These are phyloP conservation scores for Trypanosoma congolense DNA, from an alignment of 208 protist species.

Conservation along the genomic window DNA sequence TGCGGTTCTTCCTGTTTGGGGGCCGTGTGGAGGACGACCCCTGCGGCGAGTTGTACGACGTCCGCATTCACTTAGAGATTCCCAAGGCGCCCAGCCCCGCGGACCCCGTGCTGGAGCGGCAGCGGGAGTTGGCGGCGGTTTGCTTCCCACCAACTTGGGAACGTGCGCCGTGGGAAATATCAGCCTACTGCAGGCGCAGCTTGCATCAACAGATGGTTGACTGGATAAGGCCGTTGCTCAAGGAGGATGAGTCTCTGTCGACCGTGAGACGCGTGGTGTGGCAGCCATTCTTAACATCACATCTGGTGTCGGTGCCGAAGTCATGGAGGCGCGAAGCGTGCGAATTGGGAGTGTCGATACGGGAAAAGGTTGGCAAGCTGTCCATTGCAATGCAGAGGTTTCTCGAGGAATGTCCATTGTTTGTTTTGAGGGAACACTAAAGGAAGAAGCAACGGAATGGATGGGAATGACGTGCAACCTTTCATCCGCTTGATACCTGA, in stretches of 20 bases:
- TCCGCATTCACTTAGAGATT: constrained; percentile 23
- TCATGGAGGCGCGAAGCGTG: no score
- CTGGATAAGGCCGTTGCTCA: constrained; percentile 12
- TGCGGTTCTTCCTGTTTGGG: constrained; percentile 55
- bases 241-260: constrained; percentile 6
- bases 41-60: constrained; percentile 47
- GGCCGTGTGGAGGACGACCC: constrained; percentile 46
- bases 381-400: no score
- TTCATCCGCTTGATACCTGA: no score
- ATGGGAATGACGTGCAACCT: no score
- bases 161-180: constrained; percentile 6
- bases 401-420: no score
- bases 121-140: constrained; percentile 1
- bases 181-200: constrained; percentile 3
- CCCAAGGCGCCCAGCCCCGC: constrained; percentile 23
- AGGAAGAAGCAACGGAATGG: no score
- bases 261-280: neutral
- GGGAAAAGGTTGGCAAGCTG: no score
- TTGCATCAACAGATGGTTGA: constrained; percentile 13
- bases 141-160: neutral
- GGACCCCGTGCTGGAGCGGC: constrained; percentile 17
- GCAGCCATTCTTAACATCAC: no score
- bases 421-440: no score
- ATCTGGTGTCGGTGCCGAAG: no score
- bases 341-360: no score